These are phyloP conservation scores for Psilocybe cyanescens DNA, from an alignment of 768 basidiomycete species.

Conservation along the genomic window DNA sequence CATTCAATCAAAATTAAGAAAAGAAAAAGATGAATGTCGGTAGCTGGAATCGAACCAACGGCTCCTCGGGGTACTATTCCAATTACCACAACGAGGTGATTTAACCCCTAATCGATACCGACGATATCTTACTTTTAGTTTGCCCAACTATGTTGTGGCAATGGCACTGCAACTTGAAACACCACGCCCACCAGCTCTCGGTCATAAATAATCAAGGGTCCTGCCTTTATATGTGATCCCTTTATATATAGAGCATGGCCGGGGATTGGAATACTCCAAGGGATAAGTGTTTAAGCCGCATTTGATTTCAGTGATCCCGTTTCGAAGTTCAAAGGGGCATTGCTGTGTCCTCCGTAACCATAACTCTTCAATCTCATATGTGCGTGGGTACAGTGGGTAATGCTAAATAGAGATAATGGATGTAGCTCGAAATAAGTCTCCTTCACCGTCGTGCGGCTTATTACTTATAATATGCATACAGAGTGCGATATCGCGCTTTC, in stretches of 20 bases:
- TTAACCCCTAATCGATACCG: constrained; percentile 40
- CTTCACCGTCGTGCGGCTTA: no score
- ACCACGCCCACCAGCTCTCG: no score
- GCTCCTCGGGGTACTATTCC: constrained; percentile 27
- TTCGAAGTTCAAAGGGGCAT: neutral
- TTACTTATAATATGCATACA: no score
- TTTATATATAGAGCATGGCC: neutral
- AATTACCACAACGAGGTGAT: constrained; percentile 35
- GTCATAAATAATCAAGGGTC: no score
- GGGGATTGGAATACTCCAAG: neutral
- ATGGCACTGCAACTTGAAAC: no score
- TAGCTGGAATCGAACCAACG: constrained; percentile 37
- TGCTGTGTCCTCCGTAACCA: neutral
- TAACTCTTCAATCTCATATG: neutral
- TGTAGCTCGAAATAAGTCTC: no score
- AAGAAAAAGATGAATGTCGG: constrained; percentile 23
- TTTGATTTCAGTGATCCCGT: constrained; percentile 1
- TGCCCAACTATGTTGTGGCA: no score
- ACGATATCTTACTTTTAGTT: neutral
- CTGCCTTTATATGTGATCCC: neutral
- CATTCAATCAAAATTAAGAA: neutral
- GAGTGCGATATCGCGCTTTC: neutral
- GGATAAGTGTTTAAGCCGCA: constrained; percentile 2
- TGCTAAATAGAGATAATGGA: no score
- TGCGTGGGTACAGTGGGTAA: no score